Conservation (phyloP, 208 protist species). For the Trichomonas tenax region DNA sequence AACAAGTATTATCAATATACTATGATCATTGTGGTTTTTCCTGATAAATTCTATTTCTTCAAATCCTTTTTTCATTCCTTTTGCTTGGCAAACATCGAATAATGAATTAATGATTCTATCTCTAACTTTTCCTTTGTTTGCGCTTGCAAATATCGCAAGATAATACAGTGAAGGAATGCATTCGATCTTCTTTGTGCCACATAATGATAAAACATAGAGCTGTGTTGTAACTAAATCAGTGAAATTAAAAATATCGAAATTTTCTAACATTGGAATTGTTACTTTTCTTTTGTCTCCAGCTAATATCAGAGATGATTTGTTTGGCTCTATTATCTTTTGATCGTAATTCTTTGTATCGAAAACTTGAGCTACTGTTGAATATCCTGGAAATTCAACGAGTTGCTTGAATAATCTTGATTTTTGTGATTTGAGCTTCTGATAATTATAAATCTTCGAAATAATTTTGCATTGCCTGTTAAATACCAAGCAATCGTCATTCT, state of each 20-base stretch:
- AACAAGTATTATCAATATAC: background rate
- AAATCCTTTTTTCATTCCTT: background rate
- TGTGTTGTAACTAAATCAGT: background rate
- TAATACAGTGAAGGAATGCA: background rate
- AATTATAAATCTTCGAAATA: background rate
- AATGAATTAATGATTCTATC: background rate
- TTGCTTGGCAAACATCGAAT: background rate
- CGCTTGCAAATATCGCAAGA: background rate
- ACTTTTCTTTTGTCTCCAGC: background rate
- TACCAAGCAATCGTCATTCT: background rate
- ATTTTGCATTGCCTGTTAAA: background rate
- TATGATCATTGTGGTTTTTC: background rate
- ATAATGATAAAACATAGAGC: background rate
- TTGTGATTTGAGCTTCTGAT: background rate
- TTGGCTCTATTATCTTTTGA: background rate
- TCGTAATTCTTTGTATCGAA: background rate
- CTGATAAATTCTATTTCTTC: background rate
- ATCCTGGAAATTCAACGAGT: background rate
- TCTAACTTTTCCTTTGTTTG: background rate
- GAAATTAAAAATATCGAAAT: background rate
- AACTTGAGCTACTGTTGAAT: background rate
- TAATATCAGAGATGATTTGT: background rate
- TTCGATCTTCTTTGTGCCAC: background rate
- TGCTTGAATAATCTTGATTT: background rate
- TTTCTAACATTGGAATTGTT: background rate